These are phyloP conservation scores for Picea mariana DNA, from an alignment of 83 land plant genomes.

Conservation along the genomic window DNA sequence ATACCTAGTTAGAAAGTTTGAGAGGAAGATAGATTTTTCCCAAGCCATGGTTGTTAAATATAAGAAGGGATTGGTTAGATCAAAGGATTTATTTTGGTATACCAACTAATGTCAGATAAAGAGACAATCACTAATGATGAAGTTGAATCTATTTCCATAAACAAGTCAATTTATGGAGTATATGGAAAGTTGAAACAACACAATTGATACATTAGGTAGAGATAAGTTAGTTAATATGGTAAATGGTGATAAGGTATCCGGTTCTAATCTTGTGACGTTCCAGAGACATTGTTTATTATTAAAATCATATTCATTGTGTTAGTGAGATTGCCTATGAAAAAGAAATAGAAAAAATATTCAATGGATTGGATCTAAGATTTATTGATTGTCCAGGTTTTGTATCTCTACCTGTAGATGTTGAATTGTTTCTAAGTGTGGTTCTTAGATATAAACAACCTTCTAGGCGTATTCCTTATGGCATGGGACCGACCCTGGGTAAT, in stretches of 20 bases:
- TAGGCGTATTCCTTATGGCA: slow-evolving; percentile 91
- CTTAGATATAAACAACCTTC: slow-evolving; percentile 76
- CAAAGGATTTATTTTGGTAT: slow-evolving; percentile 63
- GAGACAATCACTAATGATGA: not conserved
- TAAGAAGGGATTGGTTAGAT: slow-evolving; percentile 58
- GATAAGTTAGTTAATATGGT: too few species aligned
- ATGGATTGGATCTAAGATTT: slow-evolving; percentile 84
- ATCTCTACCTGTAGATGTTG: slow-evolving; percentile 93
- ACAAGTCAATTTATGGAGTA: too few species aligned
- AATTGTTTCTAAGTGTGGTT: slow-evolving; percentile 65
- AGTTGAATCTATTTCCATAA: too few species aligned
- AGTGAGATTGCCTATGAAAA: too few species aligned
- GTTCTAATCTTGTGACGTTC: too few species aligned
- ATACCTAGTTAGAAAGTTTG: slow-evolving; percentile 53
- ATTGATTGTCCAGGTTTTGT: slow-evolving; percentile 82
- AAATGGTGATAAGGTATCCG: too few species aligned
- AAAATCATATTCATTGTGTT: too few species aligned
- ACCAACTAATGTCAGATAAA: slow-evolving; percentile 12
- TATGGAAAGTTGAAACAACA: too few species aligned
- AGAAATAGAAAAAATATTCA: slow-evolving; percentile 33
- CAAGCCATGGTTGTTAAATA: slow-evolving; percentile 64
- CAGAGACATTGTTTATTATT: too few species aligned
- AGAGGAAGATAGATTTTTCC: slow-evolving; percentile 62
- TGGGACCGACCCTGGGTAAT: slow-evolving; percentile 24
- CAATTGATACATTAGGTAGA: too few species aligned